These are phyloP conservation scores for Pichia sp. DNA, from an alignment of 1,139 yeast species.

Conservation along the genomic window DNA sequence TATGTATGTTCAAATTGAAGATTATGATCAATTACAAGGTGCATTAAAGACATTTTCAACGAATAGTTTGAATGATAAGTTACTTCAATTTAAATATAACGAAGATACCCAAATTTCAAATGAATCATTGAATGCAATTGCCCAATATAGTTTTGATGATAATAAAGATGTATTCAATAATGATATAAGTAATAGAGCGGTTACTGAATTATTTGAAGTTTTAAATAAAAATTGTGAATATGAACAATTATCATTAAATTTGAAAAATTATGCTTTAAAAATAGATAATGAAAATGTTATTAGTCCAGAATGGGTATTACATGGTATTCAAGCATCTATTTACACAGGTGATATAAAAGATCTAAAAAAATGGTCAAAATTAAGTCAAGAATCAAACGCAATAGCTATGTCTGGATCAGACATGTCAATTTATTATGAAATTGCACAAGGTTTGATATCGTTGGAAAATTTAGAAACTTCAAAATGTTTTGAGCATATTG, in stretches of 20 bases:
- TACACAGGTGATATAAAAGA: slow-evolving; percentile 50
- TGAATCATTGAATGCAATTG: slow-evolving; percentile 71
- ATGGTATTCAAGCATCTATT: slow-evolving; percentile 73
- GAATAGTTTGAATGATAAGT: slow-evolving; percentile 61
- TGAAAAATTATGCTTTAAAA: slow-evolving; percentile 20
- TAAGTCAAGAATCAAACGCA: slow-evolving; percentile 34
- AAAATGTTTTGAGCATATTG: slow-evolving; percentile 36
- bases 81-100: slow-evolving; percentile 74
- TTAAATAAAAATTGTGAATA: slow-evolving; percentile 54
- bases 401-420: slow-evolving; percentile 40
- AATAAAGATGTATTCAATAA: slow-evolving; percentile 7
- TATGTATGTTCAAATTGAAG: slow-evolving; percentile 83
- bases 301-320: slow-evolving; percentile 48
- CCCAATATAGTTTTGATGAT: slow-evolving; percentile 26
- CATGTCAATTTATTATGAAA: slow-evolving; percentile 52
- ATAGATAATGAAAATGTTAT: slow-evolving; percentile 1
- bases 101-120: slow-evolving; percentile 86
- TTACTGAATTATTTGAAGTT: slow-evolving; percentile 43
- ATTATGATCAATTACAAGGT: slow-evolving; percentile 87
- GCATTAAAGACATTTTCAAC: slow-evolving; percentile 69
- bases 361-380: slow-evolving; percentile 51
- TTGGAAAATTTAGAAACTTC: slow-evolving; percentile 32
- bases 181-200: slow-evolving; percentile 23
- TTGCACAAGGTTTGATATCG: slow-evolving; percentile 54
- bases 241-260: slow-evolving; percentile 34